These are phyloP conservation scores for Centaurea solstitialis DNA, from an alignment of 129 eudicot species.

Conservation along the genomic window DNA sequence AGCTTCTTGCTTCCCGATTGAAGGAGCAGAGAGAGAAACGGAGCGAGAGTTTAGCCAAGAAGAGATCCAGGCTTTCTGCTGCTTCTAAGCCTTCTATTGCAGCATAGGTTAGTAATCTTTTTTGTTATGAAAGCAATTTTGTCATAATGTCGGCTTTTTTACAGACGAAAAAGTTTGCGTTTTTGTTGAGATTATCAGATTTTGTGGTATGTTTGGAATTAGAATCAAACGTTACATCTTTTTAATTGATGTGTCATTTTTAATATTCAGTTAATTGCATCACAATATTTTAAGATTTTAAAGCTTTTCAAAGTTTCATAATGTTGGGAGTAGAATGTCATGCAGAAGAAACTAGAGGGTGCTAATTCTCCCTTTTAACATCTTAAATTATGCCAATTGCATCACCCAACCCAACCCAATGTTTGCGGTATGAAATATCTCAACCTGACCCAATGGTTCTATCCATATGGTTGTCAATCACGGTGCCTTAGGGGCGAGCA, in stretches of 20 bases:
- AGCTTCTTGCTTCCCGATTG: slow-evolving; percentile 68
- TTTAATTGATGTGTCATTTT: not conserved
- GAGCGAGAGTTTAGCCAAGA: slow-evolving; percentile 79
- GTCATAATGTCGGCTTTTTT: slow-evolving; percentile 1
- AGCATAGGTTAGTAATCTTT: slow-evolving; percentile 20
- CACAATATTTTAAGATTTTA: too few species aligned
- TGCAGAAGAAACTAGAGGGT: too few species aligned
- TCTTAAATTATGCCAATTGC: too few species aligned
- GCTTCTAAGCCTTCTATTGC: slow-evolving; percentile 61
- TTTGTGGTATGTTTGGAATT: not conserved
- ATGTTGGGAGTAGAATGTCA: too few species aligned
- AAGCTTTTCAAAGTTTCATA: too few species aligned
- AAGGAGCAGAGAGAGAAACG: slow-evolving; percentile 77
- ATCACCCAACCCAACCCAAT: too few species aligned
- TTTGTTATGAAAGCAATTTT: not conserved
- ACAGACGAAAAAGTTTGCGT: not conserved
- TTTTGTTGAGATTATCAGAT: not conserved
- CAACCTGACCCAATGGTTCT: too few species aligned
- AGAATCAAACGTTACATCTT: not conserved
- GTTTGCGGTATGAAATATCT: too few species aligned
- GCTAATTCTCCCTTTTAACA: too few species aligned
- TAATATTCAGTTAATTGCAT: too few species aligned
- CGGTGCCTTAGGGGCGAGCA: too few species aligned
- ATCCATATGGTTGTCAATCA: too few species aligned
- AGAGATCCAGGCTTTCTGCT: slow-evolving; percentile 60